Evolutionary conservation across 352 stramenopile genomes (phyloP).

Genomic region (Phytophthora cajani): DNA sequence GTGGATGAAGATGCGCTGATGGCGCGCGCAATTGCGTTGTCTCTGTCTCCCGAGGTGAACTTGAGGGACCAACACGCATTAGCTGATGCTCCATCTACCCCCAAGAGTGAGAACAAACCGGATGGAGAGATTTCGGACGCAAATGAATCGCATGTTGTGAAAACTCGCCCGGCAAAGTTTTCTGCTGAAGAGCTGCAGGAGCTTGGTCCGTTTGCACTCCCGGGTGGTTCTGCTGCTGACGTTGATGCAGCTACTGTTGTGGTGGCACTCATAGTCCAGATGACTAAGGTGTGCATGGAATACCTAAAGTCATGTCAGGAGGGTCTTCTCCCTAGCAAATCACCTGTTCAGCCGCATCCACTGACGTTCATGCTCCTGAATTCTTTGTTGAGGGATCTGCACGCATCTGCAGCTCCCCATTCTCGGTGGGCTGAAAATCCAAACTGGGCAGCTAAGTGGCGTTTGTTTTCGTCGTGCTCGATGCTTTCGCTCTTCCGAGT

Average conservation of each 20-base stretch:
- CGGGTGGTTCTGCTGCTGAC: conserved; percentile 37
- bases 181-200: conserved; percentile 74
- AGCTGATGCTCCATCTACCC: conserved; percentile 12
- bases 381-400: conserved; percentile 73
- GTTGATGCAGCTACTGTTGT: conserved; percentile 62
- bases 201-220: conserved; percentile 71
- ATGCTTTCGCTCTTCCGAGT: conserved; percentile 72
- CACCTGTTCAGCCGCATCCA: conserved; percentile 77
- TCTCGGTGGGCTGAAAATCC: conserved; percentile 29
- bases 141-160: conserved; percentile 27
- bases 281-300: conserved; percentile 74
- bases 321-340: conserved; percentile 68
- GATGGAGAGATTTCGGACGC: conserved; percentile 11
- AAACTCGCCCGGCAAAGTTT: conserved; percentile 60
- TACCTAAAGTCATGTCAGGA: conserved; percentile 79
- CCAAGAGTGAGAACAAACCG: conserved; percentile 27
- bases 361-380: conserved; percentile 91
- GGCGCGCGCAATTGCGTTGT: conserved; percentile 88
- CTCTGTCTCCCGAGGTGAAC: conserved; percentile 82
- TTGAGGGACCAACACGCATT: conserved; percentile 60
- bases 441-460: conserved; percentile 55
- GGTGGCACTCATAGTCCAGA: conserved; percentile 62
- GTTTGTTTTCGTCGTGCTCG: conserved; percentile 66
- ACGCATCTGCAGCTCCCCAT: conserved; percentile 19
- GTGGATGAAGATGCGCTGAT: conserved; percentile 91